Evolutionary conservation across 2,329 filamentous ascomycete species (phyloP).

Genomic region (Sphaceloma murrayae): DNA sequence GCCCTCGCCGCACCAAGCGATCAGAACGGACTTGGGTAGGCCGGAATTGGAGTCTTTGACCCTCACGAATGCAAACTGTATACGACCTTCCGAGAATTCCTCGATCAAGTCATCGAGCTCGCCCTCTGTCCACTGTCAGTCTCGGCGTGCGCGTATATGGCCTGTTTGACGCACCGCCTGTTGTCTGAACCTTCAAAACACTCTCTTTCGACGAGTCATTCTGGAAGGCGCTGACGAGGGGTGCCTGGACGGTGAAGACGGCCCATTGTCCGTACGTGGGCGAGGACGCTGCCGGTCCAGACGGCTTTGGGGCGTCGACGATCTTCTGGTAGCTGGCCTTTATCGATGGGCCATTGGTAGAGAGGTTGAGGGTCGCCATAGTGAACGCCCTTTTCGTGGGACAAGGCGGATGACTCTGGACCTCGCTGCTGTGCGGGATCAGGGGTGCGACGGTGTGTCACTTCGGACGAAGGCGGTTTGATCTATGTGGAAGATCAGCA

Average conservation of each 20-base stretch:
- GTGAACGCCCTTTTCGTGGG: constrained; percentile 36
- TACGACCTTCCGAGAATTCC: constrained; percentile 90
- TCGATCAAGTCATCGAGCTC: constrained; percentile 84
- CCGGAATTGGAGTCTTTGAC: constrained; percentile 88
- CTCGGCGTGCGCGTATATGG: not conserved
- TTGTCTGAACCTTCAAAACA: constrained; percentile 85
- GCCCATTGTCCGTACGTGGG: constrained; percentile 88
- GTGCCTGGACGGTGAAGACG: constrained; percentile 84
- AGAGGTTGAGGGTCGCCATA: constrained; percentile 60
- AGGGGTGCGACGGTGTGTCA: no score
- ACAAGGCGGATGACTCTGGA: no score
- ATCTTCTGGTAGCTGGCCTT: constrained; percentile 54
- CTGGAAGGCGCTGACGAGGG: constrained; percentile 87
- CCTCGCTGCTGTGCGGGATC: no score
- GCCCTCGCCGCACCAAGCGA: constrained; percentile 94
- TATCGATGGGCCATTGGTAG: constrained; percentile 45
- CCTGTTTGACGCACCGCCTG: constrained; percentile 54
- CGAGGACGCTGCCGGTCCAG: constrained; percentile 53
- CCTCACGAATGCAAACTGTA: constrained; percentile 95
- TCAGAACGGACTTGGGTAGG: constrained; percentile 83
- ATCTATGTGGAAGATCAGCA: no score
- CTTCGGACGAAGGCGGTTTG: no score
- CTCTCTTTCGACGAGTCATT: constrained; percentile 80
- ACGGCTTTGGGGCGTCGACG: constrained; percentile 50
- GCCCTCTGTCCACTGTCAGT: constrained; percentile 53